A percentile compares a stretch with the other conserved stretches of the same genome.
Conservation (phyloP, 2,329 filamentous ascomycete genomes). For the Cercospora beticola region DNA sequence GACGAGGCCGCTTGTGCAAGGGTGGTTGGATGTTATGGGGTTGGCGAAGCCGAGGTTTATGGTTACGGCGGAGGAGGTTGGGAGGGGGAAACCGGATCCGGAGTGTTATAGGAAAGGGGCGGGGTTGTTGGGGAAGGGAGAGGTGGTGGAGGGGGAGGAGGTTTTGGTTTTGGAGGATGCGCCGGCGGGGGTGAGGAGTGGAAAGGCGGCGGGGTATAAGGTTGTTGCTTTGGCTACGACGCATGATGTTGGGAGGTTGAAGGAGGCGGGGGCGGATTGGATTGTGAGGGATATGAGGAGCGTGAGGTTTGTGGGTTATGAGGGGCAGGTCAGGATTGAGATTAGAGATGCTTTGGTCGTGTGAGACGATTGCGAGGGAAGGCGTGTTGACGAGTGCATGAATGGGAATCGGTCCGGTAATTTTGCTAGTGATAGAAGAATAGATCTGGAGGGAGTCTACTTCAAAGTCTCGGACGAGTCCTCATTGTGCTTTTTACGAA, state of each 20-base stretch:
- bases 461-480: not conserved
- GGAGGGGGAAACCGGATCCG: constrained; percentile 52
- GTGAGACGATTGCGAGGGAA: not conserved
- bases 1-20: constrained; percentile 49
- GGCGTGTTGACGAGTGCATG: not conserved
- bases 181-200: constrained; percentile 77
- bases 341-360: constrained; percentile 59
- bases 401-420: not conserved
- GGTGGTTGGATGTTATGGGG: constrained; percentile 52
- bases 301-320: constrained; percentile 60
- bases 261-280: constrained; percentile 80
- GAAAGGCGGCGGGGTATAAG: constrained; percentile 81
- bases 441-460: not conserved
- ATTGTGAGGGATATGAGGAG: constrained; percentile 77
- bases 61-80: constrained; percentile 53
- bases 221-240: constrained; percentile 85
- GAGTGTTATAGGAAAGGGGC: constrained; percentile 50
- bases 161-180: constrained; percentile 86
- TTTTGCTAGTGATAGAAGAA: not conserved
- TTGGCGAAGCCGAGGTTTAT: constrained; percentile 48
- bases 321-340: constrained; percentile 62
- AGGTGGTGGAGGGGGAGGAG: constrained; percentile 15
- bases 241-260: constrained; percentile 70
- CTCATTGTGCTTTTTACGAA: not conserved
- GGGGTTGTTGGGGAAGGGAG: constrained; percentile 42